Evolutionary conservation across 768 basidiomycete genomes (phyloP), one percentile per base, ranked within the genome.

Genomic region (Chalciporus piperatus): DNA sequence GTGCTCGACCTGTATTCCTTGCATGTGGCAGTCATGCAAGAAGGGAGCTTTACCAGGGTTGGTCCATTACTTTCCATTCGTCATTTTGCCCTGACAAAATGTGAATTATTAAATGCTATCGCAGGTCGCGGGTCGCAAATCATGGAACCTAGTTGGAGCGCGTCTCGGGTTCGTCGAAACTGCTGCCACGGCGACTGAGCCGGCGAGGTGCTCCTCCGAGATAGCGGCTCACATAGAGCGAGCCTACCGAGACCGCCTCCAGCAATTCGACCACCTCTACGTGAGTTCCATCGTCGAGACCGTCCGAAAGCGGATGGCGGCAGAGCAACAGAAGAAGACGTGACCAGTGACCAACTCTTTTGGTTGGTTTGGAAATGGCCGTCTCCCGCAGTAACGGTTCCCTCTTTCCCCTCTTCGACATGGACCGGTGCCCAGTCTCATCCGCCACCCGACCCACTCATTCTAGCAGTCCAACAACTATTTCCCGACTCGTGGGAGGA

Each of bases 211-310:
- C n/a, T 58, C 66, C 11, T 44, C 52, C 33, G 64, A 61, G 42
- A 52, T 68, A 43, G 65, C 65, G 14, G 35, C 12, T 35, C 66
- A 66, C 28, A 46, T 68, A 17, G 61, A 68, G 41, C 66, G 61
- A 33, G 56, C 32, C 2, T 66, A 66, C 56, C 59, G 39, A 47
- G 66, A 66, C 44, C 64, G 61, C 25, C 64, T 66, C 38, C 61
- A 68, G 42, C 66, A 68, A 57, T 66, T 68, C 48, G 65, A 68
- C 47, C 64, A 66, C 45, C 61, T 66, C 55, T 66, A 68, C 51
- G 66, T 66, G 55, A 61, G 64, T 45, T 66, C 65, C 20, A 67
- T 66, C 41, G 43, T 66, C 39, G 66, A 68, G 40, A 68, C 57
- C 12, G 54, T 68, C 54, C 64, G 66, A 50, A 66, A 64, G 57